These are phyloP conservation scores for Lignosus rhinocerotis DNA, from an alignment of 1,284 basidiomycete species.

Conservation along the genomic window DNA sequence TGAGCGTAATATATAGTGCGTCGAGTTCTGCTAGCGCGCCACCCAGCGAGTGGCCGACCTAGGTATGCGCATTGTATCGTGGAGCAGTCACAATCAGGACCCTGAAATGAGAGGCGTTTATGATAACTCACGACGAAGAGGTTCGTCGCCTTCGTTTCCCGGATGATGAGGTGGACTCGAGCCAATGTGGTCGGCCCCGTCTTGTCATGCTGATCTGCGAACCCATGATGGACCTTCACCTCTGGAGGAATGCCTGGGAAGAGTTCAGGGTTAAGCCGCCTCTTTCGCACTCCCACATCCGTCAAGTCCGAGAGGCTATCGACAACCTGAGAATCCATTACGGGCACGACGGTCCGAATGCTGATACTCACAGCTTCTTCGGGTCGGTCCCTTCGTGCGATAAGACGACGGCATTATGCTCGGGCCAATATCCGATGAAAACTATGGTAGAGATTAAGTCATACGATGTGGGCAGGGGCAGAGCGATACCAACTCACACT, in stretches of 20 bases:
- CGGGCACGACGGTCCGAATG: not conserved
- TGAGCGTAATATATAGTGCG: slow-evolving; percentile 36
- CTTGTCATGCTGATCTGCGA: slow-evolving; percentile 46
- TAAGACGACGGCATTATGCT: slow-evolving; percentile 47
- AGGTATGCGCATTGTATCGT: not conserved
- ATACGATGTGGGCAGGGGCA: not conserved
- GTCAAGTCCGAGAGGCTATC: slow-evolving; percentile 47
- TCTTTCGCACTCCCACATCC: slow-evolving; percentile 40
- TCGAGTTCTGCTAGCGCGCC: slow-evolving; percentile 43
- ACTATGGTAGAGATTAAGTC: slow-evolving; percentile 28
- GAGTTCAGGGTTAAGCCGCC: slow-evolving; percentile 39
- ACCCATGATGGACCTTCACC: slow-evolving; percentile 49
- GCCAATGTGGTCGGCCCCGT: slow-evolving; percentile 40
- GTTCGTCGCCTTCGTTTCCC: slow-evolving; percentile 32
- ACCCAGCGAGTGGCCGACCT: slow-evolving; percentile 43
- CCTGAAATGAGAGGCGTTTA: not conserved
- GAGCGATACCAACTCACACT: slow-evolving; percentile 36
- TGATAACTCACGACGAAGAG: slow-evolving; percentile 36
- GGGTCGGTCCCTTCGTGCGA: slow-evolving; percentile 56
- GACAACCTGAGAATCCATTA: too few relatives aligned
- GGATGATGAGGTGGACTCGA: slow-evolving; percentile 39
- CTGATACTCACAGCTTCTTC: slow-evolving; percentile 38
- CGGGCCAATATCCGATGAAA: slow-evolving; percentile 50
- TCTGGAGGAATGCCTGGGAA: slow-evolving; percentile 48
- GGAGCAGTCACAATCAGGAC: not conserved